A percentile compares a stretch with the other conserved stretches of the same genome.
Conservation (phyloP, 192 early-diverging fungal genomes). For the Umbelopsis vinacea region DNA sequence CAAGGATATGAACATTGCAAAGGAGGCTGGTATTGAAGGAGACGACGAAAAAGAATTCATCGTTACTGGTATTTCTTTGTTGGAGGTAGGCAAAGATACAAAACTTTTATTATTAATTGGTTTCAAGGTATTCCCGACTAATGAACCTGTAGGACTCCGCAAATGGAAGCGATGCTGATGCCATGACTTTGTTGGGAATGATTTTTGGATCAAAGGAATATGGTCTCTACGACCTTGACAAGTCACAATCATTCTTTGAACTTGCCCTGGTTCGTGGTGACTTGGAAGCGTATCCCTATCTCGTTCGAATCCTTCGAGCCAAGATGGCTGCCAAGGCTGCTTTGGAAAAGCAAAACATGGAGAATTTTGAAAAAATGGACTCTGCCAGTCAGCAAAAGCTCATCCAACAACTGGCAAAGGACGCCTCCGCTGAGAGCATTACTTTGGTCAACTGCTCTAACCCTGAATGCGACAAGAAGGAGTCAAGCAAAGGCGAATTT, state of each 20-base stretch:
- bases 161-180: conserved; percentile 48
- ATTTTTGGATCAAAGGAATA: conserved; percentile 56
- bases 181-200: conserved; percentile 53
- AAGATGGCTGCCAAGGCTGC: conserved; percentile 47
- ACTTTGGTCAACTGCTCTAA: conserved; percentile 39
- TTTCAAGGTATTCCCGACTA: not conserved
- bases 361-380: conserved; percentile 40
- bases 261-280: conserved; percentile 54
- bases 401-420: conserved; percentile 36
- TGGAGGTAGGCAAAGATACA: conserved; percentile 40
- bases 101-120: too few relatives aligned
- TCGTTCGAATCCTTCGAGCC: conserved; percentile 47
- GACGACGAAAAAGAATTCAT: conserved; percentile 47
- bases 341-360: conserved; percentile 38
- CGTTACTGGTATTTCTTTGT: conserved; percentile 42
- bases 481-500: conserved; percentile 46
- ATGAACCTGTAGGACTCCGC: conserved; percentile 30
- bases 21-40: conserved; percentile 38
- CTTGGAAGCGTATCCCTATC: conserved; percentile 47
- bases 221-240: conserved; percentile 54
- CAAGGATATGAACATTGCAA: conserved; percentile 33
- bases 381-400: conserved; percentile 33
- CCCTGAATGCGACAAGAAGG: conserved; percentile 46
- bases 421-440: conserved; percentile 34
- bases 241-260: conserved; percentile 55